phyloP scores from a whole-genome alignment of 2,329 filamentous ascomycete species.

The Cordyceps sp. region DNA sequence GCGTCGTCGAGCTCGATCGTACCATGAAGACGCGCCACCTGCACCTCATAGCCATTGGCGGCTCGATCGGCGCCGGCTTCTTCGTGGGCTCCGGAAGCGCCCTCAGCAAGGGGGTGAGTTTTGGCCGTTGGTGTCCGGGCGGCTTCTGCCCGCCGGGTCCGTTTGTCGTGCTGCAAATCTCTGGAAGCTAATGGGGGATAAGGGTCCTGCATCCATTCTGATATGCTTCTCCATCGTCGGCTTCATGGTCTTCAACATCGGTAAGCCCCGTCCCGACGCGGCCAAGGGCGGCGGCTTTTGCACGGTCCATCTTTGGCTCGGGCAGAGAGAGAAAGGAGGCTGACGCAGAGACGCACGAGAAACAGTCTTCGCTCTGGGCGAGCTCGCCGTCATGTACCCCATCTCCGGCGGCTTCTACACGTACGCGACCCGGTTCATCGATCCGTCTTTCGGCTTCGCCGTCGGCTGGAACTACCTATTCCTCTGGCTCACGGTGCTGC shows the following conservation, averaged over 20 bases:
- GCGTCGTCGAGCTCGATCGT: constrained; percentile 21
- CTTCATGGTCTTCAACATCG: constrained; percentile 43
- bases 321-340: not conserved
- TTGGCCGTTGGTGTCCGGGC: not conserved
- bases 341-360: no score
- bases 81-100: constrained; percentile 43
- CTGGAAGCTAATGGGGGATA: no score
- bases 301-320: not conserved
- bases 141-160: no score
- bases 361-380: constrained; percentile 39
- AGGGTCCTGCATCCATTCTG: constrained; percentile 24
- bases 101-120: constrained; percentile 30
- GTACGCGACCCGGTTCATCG: constrained; percentile 43
- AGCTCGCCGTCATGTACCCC: constrained; percentile 44
- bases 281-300: no score
- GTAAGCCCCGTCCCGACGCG: constrained; percentile 5
- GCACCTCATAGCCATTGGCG: constrained; percentile 46
- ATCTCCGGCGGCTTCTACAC: constrained; percentile 48
- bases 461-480: constrained; percentile 30
- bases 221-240: constrained; percentile 39
- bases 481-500: constrained; percentile 32
- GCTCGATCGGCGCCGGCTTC: constrained; percentile 45
- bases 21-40: constrained; percentile 39
- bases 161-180: no score
- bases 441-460: constrained; percentile 41